Conservation (phyloP, 2,329 filamentous ascomycete genomes). For the Aspergillus tanneri region DNA sequence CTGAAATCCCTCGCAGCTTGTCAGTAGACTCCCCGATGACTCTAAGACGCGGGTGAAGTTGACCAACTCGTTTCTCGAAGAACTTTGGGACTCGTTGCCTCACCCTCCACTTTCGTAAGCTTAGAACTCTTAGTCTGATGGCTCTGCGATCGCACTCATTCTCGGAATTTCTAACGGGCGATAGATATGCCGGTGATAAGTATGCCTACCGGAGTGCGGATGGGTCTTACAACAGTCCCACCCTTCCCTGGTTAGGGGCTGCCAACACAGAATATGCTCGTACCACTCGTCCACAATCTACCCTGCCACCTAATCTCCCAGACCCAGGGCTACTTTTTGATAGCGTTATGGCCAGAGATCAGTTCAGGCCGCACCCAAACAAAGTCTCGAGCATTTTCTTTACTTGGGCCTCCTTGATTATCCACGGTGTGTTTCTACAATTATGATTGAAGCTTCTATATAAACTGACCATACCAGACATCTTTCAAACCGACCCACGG, state of each 20-base stretch:
- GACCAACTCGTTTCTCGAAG: constrained; percentile 65
- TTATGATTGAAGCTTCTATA: neutral
- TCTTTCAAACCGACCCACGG: constrained; percentile 67
- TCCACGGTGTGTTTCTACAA: constrained; percentile 55
- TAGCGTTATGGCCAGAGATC: constrained; percentile 43
- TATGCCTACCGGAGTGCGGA: constrained; percentile 68
- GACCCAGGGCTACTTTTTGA: constrained; percentile 59
- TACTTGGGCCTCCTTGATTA: constrained; percentile 72
- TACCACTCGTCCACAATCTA: constrained; percentile 59
- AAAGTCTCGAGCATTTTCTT: constrained; percentile 70
- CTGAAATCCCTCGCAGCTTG: constrained; percentile 57
- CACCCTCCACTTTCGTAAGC: constrained; percentile 68
- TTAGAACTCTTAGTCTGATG: neutral
- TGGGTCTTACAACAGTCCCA: constrained; percentile 70
- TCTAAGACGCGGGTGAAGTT: constrained; percentile 63
- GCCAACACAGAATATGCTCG: constrained; percentile 68
- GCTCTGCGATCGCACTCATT: neutral
- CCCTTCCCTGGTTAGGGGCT: constrained; percentile 64
- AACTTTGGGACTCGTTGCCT: constrained; percentile 69
- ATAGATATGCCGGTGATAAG: constrained; percentile 51
- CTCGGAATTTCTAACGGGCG: constrained; percentile 16
- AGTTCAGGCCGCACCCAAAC: constrained; percentile 60
- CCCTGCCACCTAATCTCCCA: constrained; percentile 64
- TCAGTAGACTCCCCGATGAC: constrained; percentile 61
- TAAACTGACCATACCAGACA: constrained; percentile 44